A percentile compares a stretch with the other conserved stretches of the same genome.
These are phyloP conservation scores for Rubia tinctorum DNA, from an alignment of 305 asterid genomes.

Conservation along the genomic window DNA sequence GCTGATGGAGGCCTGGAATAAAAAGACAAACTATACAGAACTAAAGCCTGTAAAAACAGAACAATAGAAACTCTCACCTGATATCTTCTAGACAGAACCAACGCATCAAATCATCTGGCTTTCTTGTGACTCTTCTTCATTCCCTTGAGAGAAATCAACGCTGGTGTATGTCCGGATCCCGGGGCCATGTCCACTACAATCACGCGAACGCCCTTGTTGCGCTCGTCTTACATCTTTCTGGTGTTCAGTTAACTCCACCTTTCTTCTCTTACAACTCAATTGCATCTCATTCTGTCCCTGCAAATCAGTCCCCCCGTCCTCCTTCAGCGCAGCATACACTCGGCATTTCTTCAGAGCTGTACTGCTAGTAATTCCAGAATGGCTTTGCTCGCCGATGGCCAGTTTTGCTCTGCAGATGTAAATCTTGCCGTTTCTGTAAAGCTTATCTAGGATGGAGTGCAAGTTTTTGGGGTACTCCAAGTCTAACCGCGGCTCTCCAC, in stretches of 20 bases:
- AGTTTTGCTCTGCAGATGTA: constrained; percentile 39
- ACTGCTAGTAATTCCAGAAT: constrained; percentile 15
- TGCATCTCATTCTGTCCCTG: constrained; percentile 14
- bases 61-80: background rate
- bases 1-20: too few relatives aligned
- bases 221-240: constrained; percentile 84
- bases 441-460: constrained; percentile 63
- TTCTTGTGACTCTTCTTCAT: constrained; percentile 69
- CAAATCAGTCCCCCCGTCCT: constrained; percentile 20
- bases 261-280: constrained; percentile 42
- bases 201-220: constrained; percentile 61
- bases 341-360: constrained; percentile 10
- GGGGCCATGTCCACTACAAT: constrained; percentile 68
- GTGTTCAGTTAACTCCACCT: constrained; percentile 61
- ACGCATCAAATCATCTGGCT: constrained; percentile 45
- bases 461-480: constrained; percentile 57
- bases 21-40: too few relatives aligned
- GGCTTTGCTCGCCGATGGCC: background rate
- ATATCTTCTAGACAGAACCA: constrained; percentile 15
- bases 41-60: background rate
- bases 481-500: constrained; percentile 46
- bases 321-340: constrained; percentile 32
- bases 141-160: constrained; percentile 72
- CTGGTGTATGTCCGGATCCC: constrained; percentile 61
- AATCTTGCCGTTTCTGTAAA: constrained; percentile 52